Percentiles rank a stretch among this genome's conserved stretches.
These are phyloP conservation scores for Aspergillus melleus DNA, from an alignment of 2,329 filamentous ascomycete species.

Conservation along the genomic window DNA sequence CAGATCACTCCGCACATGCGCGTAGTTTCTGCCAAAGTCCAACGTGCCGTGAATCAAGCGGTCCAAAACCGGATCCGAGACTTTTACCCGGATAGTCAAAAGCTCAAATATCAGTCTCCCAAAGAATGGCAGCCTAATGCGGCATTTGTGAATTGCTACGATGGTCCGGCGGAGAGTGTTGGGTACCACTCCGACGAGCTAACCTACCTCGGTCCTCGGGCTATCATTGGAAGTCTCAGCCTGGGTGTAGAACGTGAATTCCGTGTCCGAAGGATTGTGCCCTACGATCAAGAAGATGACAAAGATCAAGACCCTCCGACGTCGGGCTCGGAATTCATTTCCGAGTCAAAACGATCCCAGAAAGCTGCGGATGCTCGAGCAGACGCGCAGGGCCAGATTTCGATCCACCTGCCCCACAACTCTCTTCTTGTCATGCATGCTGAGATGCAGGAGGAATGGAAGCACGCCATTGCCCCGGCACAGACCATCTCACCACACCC, in stretches of 20 bases:
- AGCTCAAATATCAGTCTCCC: slow-evolving; percentile 75
- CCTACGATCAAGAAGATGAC: slow-evolving; percentile 36
- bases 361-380: slow-evolving; percentile 31
- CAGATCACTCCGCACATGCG: slow-evolving; percentile 73
- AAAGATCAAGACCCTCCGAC: slow-evolving; percentile 9
- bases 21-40: slow-evolving; percentile 67
- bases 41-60: slow-evolving; percentile 73
- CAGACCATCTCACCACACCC: slow-evolving; percentile 81
- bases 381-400: slow-evolving; percentile 79
- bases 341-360: slow-evolving; percentile 2
- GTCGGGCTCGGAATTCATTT: slow-evolving; percentile 1
- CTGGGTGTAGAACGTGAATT: slow-evolving; percentile 93
- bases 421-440: slow-evolving; percentile 94
- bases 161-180: slow-evolving; percentile 76
- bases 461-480: slow-evolving; percentile 78
- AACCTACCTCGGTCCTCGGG: slow-evolving; percentile 85
- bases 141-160: slow-evolving; percentile 92
- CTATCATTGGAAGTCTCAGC: slow-evolving; percentile 86
- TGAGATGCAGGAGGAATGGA: slow-evolving; percentile 97
- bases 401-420: slow-evolving; percentile 92
- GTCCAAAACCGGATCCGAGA: slow-evolving; percentile 69
- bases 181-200: slow-evolving; percentile 92
- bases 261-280: slow-evolving; percentile 74
- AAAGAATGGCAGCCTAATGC: slow-evolving; percentile 79
- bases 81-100: slow-evolving; percentile 67